Percentiles rank a stretch among this genome's conserved stretches.
Conservation (phyloP, 1,139 yeast genomes). For the Sugiyamaella neomexicana region DNA sequence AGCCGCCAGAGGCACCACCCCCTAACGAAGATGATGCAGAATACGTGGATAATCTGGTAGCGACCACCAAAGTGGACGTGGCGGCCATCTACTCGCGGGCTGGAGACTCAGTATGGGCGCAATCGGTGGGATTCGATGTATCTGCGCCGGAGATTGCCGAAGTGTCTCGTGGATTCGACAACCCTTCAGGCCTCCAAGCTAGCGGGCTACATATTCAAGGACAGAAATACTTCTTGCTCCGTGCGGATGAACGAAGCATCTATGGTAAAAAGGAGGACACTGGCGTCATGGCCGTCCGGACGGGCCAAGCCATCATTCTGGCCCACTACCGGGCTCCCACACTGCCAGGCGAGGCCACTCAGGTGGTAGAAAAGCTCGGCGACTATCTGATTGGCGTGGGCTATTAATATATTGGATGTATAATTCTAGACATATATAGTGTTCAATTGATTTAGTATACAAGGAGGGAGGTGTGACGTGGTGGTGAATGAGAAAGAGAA, state of each 20-base stretch:
- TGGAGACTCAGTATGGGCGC: constrained; percentile 95
- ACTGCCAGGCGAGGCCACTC: constrained; percentile 93
- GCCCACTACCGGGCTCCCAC: constrained; percentile 85
- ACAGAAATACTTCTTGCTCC: constrained; percentile 81
- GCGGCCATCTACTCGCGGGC: constrained; percentile 93
- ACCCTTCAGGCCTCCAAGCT: constrained; percentile 76
- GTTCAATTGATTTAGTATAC: constrained; percentile 3
- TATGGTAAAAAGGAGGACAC: constrained; percentile 89
- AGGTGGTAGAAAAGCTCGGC: constrained; percentile 91
- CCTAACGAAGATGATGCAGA: constrained; percentile 44
- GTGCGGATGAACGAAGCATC: constrained; percentile 89
- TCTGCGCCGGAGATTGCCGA: constrained; percentile 69
- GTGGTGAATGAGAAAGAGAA: neutral
- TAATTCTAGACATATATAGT: neutral
- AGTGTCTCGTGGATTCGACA: constrained; percentile 76
- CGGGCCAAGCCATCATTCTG: constrained; percentile 85
- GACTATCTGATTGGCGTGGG: constrained; percentile 88
- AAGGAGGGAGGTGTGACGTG: too few species aligned
- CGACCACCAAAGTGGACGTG: constrained; percentile 83
- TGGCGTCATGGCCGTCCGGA: constrained; percentile 88
- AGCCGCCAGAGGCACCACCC: constrained; percentile 12
- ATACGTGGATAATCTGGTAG: constrained; percentile 87
- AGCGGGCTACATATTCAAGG: constrained; percentile 84
- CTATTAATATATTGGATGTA: constrained; percentile 48
- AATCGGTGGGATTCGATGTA: constrained; percentile 67